Evolutionary conservation across 2,329 filamentous ascomycete genomes (phyloP), one percentile per base, ranked within the genome.

Genomic region (Fusarium tanahbumbuense): DNA sequence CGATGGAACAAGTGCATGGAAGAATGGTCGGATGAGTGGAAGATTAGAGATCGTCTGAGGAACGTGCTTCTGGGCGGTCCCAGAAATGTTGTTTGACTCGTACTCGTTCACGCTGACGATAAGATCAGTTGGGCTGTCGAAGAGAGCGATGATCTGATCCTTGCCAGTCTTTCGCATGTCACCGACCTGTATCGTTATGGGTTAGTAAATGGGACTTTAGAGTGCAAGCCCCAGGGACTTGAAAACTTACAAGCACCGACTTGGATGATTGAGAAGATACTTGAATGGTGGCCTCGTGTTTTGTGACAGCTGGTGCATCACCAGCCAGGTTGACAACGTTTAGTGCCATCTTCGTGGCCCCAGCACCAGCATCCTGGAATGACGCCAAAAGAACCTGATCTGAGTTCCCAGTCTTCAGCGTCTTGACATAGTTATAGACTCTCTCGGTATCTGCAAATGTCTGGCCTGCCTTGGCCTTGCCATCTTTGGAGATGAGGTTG

Each of bases 121-220:
- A 7, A 48, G 46, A 10, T 22, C 30, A 3, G 28, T 28, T 0
- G 20, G 27, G 15, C 27, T 48, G 6, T 48, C 46, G 3, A 32
- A 18, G 16, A 48, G n/a, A 3, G 27, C 27, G 2, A 48, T 11
- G 2, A 32, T 48, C 15, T 48, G n/a, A 6, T 16, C n/a, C 1
- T 32, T 22, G 5, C 46, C 27, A 48, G 46, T 13, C 27, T 30
- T 32, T 23, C 4, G 27, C 15, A 48, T 3, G 11, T 32, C 46
- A 6, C 46, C 46, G 1, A 48, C 27, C 46, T 48, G 6, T 22
- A 20, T 2, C n/a, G 0, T 12, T 0, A 12, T 3, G n/a, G 0
- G 15, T 48, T 3, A 48, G n/a, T 2, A 28, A 23, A 16, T 0
- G 18, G 7, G 5, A 13, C 11, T 7, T 22, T 13, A 20, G n/a